Evolutionary conservation across 2,329 filamentous ascomycete species (phyloP).

Genomic region (Chaetothyriales sp.): DNA sequence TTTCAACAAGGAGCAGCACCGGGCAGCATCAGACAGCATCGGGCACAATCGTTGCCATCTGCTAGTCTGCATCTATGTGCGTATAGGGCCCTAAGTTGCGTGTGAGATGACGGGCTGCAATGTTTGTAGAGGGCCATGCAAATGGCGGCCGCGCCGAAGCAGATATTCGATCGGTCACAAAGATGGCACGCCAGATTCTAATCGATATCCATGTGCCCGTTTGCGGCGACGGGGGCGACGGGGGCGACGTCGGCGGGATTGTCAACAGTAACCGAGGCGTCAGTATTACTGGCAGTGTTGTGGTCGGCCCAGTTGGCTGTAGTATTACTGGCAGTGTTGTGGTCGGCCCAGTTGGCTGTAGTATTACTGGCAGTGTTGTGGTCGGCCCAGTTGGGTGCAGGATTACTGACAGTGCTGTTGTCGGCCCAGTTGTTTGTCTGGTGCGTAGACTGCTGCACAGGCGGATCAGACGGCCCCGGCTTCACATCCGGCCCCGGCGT

Average conservation of each 20-base stretch:
- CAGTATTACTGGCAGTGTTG: background rate
- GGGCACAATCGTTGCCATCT: too few species aligned
- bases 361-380: background rate
- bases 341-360: too few species aligned
- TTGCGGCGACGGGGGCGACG: background rate
- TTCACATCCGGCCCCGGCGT: slow-evolving; percentile 18
- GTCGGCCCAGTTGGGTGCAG: too few species aligned
- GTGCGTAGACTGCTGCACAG: slow-evolving; percentile 1
- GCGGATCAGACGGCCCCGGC: background rate
- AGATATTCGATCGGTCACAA: too few species aligned
- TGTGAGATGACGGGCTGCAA: too few species aligned
- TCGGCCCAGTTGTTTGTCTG: slow-evolving; percentile 6
- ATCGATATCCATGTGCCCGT: background rate
- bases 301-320: too few species aligned
- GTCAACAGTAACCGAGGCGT: background rate
- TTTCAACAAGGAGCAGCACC: too few species aligned
- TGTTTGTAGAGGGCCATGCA: too few species aligned
- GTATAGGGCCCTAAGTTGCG: too few species aligned
- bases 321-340: background rate
- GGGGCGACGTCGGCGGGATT: background rate
- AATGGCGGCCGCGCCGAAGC: too few species aligned
- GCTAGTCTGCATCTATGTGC: too few species aligned
- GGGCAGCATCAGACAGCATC: too few species aligned
- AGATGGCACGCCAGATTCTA: background rate
- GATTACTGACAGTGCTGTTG: background rate